Conservation (phyloP, 108 stramenopile genomes). For the Conticribra weissflogii region DNA sequence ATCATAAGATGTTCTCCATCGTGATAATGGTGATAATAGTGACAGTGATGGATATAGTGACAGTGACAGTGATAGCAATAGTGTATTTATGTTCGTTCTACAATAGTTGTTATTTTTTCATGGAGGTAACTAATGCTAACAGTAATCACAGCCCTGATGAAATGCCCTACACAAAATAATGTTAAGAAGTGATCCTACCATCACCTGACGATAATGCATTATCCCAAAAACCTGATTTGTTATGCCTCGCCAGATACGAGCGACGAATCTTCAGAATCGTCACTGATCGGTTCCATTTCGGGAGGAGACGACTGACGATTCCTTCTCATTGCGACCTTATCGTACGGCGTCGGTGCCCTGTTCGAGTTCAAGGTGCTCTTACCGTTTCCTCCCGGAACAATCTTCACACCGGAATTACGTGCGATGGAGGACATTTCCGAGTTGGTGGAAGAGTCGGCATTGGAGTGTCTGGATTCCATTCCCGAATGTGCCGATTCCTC, state of each 20-base stretch:
- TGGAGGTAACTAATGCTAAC: no score
- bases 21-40: no score
- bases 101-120: no score
- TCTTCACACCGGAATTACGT: background rate
- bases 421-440: background rate
- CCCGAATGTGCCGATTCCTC: conserved; percentile 17
- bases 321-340: background rate
- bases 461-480: background rate
- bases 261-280: conserved; percentile 2
- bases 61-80: no score
- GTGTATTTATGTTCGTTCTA: no score
- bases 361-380: background rate
- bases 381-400: background rate
- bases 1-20: no score
- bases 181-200: no score
- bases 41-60: no score
- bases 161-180: no score
- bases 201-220: no score
- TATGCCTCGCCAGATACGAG: background rate
- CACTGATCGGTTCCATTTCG: conserved; percentile 2
- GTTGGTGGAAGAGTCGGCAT: conserved; percentile 2
- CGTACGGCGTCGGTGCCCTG: background rate
- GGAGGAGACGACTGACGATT: background rate
- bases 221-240: no score
- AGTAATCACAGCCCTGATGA: no score